Conservation (phyloP, 2,329 filamentous ascomycete genomes). For the Hypoxylon sp. region DNA sequence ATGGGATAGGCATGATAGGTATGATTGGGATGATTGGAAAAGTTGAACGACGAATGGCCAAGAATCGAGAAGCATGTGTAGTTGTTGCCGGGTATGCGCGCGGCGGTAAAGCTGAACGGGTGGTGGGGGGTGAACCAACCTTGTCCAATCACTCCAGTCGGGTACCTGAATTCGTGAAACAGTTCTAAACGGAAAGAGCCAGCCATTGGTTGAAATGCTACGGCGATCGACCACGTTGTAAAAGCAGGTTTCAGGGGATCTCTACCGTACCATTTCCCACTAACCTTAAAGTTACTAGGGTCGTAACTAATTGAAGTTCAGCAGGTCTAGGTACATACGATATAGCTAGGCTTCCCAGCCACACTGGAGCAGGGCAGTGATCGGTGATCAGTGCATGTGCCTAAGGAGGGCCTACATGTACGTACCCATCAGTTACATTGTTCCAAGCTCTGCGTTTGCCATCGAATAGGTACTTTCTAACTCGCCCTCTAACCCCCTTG, state of each 20-base stretch:
- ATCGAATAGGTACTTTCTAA: constrained; percentile 4
- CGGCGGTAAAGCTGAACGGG: constrained; percentile 42
- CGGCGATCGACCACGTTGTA: constrained; percentile 34
- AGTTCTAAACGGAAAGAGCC: constrained; percentile 23
- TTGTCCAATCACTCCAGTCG: constrained; percentile 40
- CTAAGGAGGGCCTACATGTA: constrained; percentile 1
- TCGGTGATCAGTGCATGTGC: constrained; percentile 3
- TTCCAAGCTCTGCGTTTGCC: constrained; percentile 11
- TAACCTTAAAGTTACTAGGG: constrained; percentile 10
- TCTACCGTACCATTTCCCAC: constrained; percentile 22
- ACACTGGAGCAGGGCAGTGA: neutral
- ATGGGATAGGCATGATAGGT: constrained; percentile 5
- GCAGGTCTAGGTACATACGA: constrained; percentile 9
- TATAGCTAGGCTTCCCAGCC: constrained; percentile 8
- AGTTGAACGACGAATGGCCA: constrained; percentile 15
- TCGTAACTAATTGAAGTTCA: neutral
- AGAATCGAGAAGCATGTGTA: constrained; percentile 29
- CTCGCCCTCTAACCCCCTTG: constrained; percentile 20
- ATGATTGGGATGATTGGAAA: too few species aligned
- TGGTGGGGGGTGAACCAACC: constrained; percentile 27
- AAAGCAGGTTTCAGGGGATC: constrained; percentile 42
- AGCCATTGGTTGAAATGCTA: constrained; percentile 36
- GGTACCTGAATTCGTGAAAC: constrained; percentile 49
- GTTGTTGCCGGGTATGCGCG: constrained; percentile 25
- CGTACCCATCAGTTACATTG: constrained; percentile 5